Base-by-base conservation (phyloP, 2,329 filamentous ascomycete genomes). In the Knufia petricola region DNA sequence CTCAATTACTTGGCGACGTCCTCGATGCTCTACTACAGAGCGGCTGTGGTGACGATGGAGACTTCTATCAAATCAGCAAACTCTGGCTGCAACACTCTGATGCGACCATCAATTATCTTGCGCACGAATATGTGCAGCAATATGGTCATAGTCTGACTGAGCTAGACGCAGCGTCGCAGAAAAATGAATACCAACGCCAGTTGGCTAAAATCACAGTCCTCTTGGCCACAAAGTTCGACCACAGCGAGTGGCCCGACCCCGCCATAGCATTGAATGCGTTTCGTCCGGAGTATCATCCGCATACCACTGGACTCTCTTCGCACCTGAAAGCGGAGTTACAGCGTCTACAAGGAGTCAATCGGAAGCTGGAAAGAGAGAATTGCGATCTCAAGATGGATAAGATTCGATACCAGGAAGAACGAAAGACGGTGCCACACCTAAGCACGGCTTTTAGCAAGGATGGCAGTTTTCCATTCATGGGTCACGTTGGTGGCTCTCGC, bases 1-100 rank as follows among this genome's bases (percentile, higher is more conserved):
- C 34, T 10, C 9, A 38, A 21, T 15, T 39, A n/a, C 44, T 47
- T 28, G 44, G 30, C 9, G 44, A 47, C 15, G 39, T 39, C 34
- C 21, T 30, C 19, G 17, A 28, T 3, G 12, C 6, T 15, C n/a
- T 39, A 30, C 6, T 38, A 15, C 10, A 10, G 2, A 31, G 37
- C 12, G 44, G 12, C n/a, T 17, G 15, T 8, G 12, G 19, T 15
- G 17, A 20, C 7, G 44, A 38, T 15, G 34, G 32, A 15, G 44
- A 47, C 19, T 47, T 15, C 32, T 47, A 38, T 20, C 44, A 47
- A 31, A 4, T 47, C 7, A 24, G 44, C 19, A 47, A 38, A 34
- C 9, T 47, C 17, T 15, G 36, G 17, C 31, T 23, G 8, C 19
- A 30, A 26, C 31, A 47, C 21, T 17, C 12, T 10, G 20, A 26